phyloP scores from a whole-genome alignment of 345 rosid species.

The Salix arbutifolia region DNA sequence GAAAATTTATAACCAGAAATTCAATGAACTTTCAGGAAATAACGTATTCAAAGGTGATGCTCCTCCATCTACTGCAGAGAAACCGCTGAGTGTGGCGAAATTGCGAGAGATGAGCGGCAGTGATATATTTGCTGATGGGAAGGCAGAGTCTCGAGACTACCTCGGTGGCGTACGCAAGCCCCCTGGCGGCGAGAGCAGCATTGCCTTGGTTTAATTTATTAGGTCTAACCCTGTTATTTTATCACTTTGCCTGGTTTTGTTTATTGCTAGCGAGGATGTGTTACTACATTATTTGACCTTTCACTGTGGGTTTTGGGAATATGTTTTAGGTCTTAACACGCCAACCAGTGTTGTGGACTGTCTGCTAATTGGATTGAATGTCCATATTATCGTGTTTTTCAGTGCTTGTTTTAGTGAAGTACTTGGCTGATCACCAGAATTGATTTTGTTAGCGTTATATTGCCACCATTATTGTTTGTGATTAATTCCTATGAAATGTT shows the following conservation, averaged over 20 bases:
- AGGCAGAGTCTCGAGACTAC: constrained; percentile 81
- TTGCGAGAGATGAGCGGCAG: constrained; percentile 76
- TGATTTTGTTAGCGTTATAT: neutral
- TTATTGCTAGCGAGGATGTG: constrained; percentile 33
- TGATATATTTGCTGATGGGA: constrained; percentile 85
- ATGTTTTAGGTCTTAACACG: constrained; percentile 37
- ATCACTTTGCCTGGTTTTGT: constrained; percentile 30
- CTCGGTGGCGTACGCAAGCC: constrained; percentile 96
- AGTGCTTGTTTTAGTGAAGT: constrained; percentile 18
- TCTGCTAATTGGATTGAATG: constrained; percentile 40
- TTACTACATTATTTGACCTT: constrained; percentile 43
- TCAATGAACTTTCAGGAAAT: constrained; percentile 77
- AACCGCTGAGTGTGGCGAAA: constrained; percentile 65
- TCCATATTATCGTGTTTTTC: constrained; percentile 28
- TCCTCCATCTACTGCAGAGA: constrained; percentile 52
- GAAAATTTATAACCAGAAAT: constrained; percentile 76
- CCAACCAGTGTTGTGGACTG: constrained; percentile 27
- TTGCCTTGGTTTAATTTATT: constrained; percentile 65
- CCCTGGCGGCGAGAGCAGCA: constrained; percentile 96
- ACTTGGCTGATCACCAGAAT: constrained; percentile 11
- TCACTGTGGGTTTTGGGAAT: constrained; percentile 36
- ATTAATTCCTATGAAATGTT: neutral
- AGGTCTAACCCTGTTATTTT: constrained; percentile 36
- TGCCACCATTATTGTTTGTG: neutral
- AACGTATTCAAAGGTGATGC: constrained; percentile 75